phyloP scores from a whole-genome alignment of 1,284 basidiomycete genomes.

The Tylopilus orsonianus region DNA sequence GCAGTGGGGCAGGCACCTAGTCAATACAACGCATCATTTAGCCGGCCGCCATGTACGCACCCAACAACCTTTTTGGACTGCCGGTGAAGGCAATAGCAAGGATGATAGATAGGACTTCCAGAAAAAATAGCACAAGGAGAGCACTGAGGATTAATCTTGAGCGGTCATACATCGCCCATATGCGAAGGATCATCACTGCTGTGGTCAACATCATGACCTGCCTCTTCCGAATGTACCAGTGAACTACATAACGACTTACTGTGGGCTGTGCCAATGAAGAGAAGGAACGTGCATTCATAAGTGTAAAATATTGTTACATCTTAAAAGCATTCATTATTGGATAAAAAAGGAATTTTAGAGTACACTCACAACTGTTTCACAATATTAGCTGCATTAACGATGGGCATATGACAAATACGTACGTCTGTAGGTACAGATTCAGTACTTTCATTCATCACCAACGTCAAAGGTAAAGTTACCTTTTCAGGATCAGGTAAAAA shows the following conservation, averaged over 20 bases:
- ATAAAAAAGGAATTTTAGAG: too few species aligned
- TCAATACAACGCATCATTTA: neutral
- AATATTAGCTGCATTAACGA: neutral
- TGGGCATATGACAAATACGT: neutral
- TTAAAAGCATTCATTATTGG: neutral
- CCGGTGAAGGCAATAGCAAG: neutral
- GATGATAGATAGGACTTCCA: neutral
- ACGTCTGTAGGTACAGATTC: neutral
- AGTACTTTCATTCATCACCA: too few species aligned
- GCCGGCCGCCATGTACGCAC: neutral
- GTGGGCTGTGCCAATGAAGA: neutral
- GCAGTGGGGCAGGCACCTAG: neutral
- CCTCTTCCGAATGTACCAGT: too few species aligned
- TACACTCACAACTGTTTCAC: neutral
- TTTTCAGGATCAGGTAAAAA: too few species aligned
- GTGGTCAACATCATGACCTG: too few species aligned
- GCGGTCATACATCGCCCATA: neutral
- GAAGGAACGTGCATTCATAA: neutral
- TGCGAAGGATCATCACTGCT: neutral
- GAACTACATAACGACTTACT: neutral
- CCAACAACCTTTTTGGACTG: neutral
- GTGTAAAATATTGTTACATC: neutral
- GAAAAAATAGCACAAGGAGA: neutral
- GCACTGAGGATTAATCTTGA: neutral
- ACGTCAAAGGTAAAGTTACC: neutral